Percentiles rank a stretch among this genome's conserved stretches.
These are phyloP conservation scores for Podospora anserina DNA, from an alignment of 495 filamentous ascomycete species.

Conservation along the genomic window DNA sequence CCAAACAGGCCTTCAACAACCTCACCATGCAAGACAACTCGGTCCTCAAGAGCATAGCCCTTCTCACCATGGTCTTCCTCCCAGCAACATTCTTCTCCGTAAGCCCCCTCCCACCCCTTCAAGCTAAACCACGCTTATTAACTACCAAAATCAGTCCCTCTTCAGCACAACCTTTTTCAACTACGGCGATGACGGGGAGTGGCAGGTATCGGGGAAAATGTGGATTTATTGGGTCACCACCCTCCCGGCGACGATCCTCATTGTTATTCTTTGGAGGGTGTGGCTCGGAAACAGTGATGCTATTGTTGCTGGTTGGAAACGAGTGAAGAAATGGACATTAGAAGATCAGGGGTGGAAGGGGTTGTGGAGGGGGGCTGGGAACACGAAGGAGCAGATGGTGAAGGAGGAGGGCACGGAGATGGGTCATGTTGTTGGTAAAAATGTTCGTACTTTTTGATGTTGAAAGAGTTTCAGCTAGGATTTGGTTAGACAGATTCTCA, in stretches of 20 bases:
- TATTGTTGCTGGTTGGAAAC: slow-evolving; percentile 7
- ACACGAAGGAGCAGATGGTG: not conserved
- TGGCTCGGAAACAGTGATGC: slow-evolving; percentile 21
- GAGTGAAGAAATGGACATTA: not conserved
- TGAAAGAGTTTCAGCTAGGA: not conserved
- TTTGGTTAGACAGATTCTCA: not conserved
- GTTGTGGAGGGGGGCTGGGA: not conserved
- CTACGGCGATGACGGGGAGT: slow-evolving; percentile 17
- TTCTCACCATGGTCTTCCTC: slow-evolving; percentile 44
- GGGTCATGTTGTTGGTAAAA: not conserved
- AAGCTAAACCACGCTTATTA: not conserved
- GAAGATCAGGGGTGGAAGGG: not conserved
- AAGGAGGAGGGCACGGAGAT: not conserved
- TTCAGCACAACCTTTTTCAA: slow-evolving; percentile 31
- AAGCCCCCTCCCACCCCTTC: not conserved
- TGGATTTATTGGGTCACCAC: slow-evolving; percentile 27
- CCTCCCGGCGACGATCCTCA: slow-evolving; percentile 22
- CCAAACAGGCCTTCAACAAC: slow-evolving; percentile 24
- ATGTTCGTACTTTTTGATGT: not conserved
- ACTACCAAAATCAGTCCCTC: slow-evolving; percentile 17
- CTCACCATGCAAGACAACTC: slow-evolving; percentile 34
- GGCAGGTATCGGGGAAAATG: slow-evolving; percentile 19
- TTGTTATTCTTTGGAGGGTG: slow-evolving; percentile 19
- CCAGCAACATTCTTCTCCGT: slow-evolving; percentile 40
- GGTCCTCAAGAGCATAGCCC: slow-evolving; percentile 44